Percentiles rank a stretch among this genome's conserved stretches.
Evolutionary conservation across 768 basidiomycete species (phyloP).

Genomic region (Dentipellis sp.): DNA sequence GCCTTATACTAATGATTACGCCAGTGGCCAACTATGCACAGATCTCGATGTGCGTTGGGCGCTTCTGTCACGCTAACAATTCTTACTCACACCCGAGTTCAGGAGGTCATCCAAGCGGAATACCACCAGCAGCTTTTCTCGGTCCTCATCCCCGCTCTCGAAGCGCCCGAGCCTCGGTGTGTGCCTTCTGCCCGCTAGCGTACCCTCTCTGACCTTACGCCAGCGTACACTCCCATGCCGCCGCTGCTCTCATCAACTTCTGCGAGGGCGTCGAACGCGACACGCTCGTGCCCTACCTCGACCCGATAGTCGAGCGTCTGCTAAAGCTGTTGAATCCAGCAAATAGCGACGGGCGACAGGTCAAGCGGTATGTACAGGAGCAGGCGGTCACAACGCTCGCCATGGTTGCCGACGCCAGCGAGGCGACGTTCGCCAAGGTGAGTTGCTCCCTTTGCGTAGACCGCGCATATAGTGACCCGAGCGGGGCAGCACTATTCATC

Average conservation of each 20-base stretch:
- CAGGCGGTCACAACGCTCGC: conserved; percentile 83
- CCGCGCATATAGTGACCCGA: too few relatives aligned
- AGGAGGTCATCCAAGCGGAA: conserved; percentile 70
- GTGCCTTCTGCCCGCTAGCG: conserved; percentile 8
- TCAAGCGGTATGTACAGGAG: conserved; percentile 69
- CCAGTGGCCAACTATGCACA: conserved; percentile 80
- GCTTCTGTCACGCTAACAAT: too few relatives aligned
- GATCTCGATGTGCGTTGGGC: conserved; percentile 57
- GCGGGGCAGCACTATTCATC: conserved; percentile 52
- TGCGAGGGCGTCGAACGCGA: conserved; percentile 78
- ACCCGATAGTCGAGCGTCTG: conserved; percentile 67
- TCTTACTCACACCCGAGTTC: not conserved
- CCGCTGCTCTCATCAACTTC: conserved; percentile 84
- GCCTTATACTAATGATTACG: conserved; percentile 2
- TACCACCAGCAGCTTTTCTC: conserved; percentile 63
- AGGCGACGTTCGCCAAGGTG: conserved; percentile 67
- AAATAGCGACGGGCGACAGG: conserved; percentile 27
- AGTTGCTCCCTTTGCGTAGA: conserved; percentile 1
- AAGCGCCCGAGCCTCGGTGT: conserved; percentile 67
- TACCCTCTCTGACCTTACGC: conserved; percentile 1
- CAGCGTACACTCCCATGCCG: conserved; percentile 82
- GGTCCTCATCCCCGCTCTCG: conserved; percentile 62
- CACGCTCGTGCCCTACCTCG: conserved; percentile 68
- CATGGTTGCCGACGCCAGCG: conserved; percentile 84
- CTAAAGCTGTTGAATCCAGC: conserved; percentile 55